phyloP scores from a whole-genome alignment of 345 rosid species.

The Eutrema heterophyllum region DNA sequence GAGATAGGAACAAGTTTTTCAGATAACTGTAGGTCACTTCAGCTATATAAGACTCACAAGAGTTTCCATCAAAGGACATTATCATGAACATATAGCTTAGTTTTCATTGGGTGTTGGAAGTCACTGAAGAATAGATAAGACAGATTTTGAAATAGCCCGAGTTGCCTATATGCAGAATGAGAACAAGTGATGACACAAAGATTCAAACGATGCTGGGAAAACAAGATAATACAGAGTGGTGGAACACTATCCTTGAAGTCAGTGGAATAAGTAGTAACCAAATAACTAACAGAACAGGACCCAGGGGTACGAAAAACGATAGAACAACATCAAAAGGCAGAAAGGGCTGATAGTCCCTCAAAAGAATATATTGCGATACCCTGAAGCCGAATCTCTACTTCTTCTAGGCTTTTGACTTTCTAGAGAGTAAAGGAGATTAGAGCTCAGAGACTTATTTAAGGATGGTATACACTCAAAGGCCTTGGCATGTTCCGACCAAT shows the following conservation, averaged over 20 bases:
- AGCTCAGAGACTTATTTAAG: slow-evolving; percentile 42
- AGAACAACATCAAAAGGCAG: background rate
- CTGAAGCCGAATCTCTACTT: slow-evolving; percentile 32
- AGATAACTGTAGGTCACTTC: background rate
- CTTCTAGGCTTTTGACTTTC: slow-evolving; percentile 49
- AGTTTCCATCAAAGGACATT: background rate
- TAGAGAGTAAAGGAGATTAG: slow-evolving; percentile 59
- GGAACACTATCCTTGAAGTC: background rate
- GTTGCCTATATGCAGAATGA: background rate
- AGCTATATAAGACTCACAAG: background rate
- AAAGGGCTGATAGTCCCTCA: background rate
- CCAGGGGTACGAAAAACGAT: background rate
- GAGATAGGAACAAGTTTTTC: background rate
- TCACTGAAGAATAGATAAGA: background rate
- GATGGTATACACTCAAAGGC: slow-evolving; percentile 40
- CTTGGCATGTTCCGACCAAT: slow-evolving; percentile 56
- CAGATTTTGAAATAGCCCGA: background rate
- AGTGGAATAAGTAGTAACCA: background rate
- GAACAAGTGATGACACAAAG: slow-evolving; percentile 1
- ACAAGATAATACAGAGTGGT: background rate
- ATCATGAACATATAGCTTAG: background rate
- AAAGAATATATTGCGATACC: slow-evolving; percentile 25
- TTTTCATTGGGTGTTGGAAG: background rate
- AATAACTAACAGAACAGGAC: background rate
- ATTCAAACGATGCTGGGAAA: slow-evolving; percentile 5